phyloP scores from a whole-genome alignment of 1,139 yeast genomes.

The Zygosaccharomyces sapae region DNA sequence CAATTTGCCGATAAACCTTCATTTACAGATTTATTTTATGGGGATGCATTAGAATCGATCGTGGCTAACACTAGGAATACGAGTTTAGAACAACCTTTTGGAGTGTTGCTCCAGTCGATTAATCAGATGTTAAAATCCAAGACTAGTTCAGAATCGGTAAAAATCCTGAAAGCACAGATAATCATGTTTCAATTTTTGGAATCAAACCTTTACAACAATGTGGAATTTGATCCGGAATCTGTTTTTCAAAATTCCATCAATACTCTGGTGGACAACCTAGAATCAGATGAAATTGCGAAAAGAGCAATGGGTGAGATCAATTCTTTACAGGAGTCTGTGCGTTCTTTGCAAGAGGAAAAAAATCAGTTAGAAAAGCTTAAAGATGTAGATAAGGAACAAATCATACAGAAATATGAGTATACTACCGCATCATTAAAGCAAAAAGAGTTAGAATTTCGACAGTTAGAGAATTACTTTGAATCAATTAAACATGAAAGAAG shows the following conservation, averaged over 20 bases:
- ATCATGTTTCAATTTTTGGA: conserved; percentile 68
- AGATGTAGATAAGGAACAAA: conserved; percentile 52
- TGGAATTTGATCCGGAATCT: conserved; percentile 49
- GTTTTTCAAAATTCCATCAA: conserved; percentile 74
- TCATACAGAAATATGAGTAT: conserved; percentile 61
- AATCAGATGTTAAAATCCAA: conserved; percentile 24
- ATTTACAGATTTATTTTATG: conserved; percentile 19
- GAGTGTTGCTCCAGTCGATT: conserved; percentile 22
- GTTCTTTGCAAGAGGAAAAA: conserved; percentile 41
- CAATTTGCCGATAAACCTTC: conserved; percentile 1
- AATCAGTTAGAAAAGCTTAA: conserved; percentile 68
- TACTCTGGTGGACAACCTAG: conserved; percentile 62
- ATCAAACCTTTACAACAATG: conserved; percentile 43
- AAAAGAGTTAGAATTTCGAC: conserved; percentile 56
- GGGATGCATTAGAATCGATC: conserved; percentile 20
- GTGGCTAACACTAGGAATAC: conserved; percentile 24
- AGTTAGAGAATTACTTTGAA: conserved; percentile 36
- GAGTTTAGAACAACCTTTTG: conserved; percentile 26
- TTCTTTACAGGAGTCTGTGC: conserved; percentile 51
- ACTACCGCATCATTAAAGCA: conserved; percentile 52
- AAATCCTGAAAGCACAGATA: conserved; percentile 48
- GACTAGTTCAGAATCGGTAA: conserved; percentile 34
- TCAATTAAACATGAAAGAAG: conserved; percentile 50
- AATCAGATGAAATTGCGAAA: conserved; percentile 80
- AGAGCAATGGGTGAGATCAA: conserved; percentile 69